Conservation (phyloP, 331 rosid genomes). For the Prunus yedoensis region DNA sequence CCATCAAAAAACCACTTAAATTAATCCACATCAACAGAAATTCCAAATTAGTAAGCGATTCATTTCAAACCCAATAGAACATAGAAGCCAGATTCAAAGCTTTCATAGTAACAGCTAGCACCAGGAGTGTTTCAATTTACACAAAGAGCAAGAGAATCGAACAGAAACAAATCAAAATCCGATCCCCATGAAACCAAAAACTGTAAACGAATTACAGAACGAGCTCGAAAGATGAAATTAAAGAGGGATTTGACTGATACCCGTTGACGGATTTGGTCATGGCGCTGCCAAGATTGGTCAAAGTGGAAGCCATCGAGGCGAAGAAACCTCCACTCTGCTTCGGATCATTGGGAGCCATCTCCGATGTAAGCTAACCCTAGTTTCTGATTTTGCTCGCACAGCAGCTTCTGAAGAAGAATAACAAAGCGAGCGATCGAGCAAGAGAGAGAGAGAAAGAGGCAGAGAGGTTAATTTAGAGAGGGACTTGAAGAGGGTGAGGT, state of each 20-base stretch:
- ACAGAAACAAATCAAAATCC: not conserved
- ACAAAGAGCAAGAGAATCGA: not conserved
- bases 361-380: slow-evolving; percentile 13
- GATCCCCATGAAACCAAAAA: not conserved
- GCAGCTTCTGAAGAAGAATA: not conserved
- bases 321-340: slow-evolving; percentile 54
- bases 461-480: slow-evolving; percentile 4
- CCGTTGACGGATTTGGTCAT: slow-evolving; percentile 95
- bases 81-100: not conserved
- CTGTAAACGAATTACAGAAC: not conserved
- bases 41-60: not conserved
- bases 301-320: slow-evolving; percentile 67
- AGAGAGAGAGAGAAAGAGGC: not conserved
- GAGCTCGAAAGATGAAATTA: slow-evolving; percentile 2
- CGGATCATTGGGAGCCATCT: slow-evolving; percentile 22
- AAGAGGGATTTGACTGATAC: slow-evolving; percentile 30
- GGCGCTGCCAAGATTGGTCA: slow-evolving; percentile 62
- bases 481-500: not conserved
- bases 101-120: not conserved
- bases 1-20: not conserved
- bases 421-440: not conserved
- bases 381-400: not conserved
- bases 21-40: not conserved
- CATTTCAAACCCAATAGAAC: not conserved
- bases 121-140: no score